These are phyloP conservation scores for Datura wrightii DNA, from an alignment of 257 asterid genomes.

Conservation along the genomic window DNA sequence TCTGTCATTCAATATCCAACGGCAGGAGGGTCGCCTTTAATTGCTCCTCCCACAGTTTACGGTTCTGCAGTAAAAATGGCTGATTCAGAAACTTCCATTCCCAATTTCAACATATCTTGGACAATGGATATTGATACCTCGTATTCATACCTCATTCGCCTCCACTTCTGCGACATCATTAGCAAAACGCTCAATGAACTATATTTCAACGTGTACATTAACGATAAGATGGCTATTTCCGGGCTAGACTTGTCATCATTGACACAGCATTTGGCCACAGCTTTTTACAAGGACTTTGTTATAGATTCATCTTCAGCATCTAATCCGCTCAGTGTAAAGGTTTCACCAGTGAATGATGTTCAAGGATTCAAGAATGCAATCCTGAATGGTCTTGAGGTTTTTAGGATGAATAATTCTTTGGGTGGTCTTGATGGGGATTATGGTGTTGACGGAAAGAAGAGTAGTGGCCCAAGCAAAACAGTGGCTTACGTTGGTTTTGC, in stretches of 20 bases:
- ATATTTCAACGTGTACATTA: conserved; percentile 81
- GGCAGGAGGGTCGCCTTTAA: conserved; percentile 73
- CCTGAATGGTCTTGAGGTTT: conserved; percentile 53
- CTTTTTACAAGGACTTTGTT: conserved; percentile 52
- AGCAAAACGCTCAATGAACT: conserved; percentile 80
- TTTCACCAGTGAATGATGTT: conserved; percentile 49
- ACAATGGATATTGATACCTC: conserved; percentile 61
- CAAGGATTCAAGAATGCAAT: conserved; percentile 49
- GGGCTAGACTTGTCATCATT: conserved; percentile 49
- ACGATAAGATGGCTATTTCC: conserved; percentile 65
- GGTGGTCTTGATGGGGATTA: conserved; percentile 54
- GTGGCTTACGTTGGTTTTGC: conserved; percentile 93
- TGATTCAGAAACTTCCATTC: conserved; percentile 58
- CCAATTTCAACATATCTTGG: conserved; percentile 85
- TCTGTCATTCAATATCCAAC: conserved; percentile 65
- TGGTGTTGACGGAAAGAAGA: conserved; percentile 45
- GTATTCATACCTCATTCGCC: conserved; percentile 70
- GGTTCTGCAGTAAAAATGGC: conserved; percentile 84
- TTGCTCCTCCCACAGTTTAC: conserved; percentile 81
- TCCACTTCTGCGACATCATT: conserved; percentile 86
- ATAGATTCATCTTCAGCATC: conserved; percentile 44
- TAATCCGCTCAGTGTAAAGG: conserved; percentile 44
- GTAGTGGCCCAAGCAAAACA: conserved; percentile 48
- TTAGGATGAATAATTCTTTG: conserved; percentile 51
- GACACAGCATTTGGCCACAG: conserved; percentile 38